Evolutionary conservation across 2,329 filamentous ascomycete species (phyloP), one percentile per base, ranked within the genome.

Genomic region (Cladophialophora yegresii): DNA sequence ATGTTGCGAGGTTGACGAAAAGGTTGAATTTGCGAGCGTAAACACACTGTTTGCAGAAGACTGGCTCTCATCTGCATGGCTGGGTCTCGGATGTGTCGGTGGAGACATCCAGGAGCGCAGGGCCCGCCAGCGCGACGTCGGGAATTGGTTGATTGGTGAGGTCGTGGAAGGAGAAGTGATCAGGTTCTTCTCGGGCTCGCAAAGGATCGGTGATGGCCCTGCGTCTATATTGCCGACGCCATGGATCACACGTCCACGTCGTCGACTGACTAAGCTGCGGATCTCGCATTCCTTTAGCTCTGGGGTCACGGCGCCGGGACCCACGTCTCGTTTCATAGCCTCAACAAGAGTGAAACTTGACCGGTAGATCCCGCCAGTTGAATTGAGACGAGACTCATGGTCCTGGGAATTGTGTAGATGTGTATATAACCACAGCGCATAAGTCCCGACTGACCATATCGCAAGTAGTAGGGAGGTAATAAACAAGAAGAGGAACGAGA

Each of bases 351-450:
- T 60, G 54, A 63, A 64, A 45, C 62, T 67, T 16, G 68, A 65
- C 23, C 75, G 55, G 45, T 76, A 68, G 61, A 73, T 72, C 40
- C 71, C 75, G 65, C 76, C 69, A 13, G 59, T 49, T 32, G 72
- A 75, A 22, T 57, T 10, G 5, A 20, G 50, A 16, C 54, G 33
- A 20, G 32, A 45, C 2, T 16, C 5, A 7, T 40, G n/a, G n/a
- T 55, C 28, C 22, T 30, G 30, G 6, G 30, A 59, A 0, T 73
- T 73, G 8, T 62, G 69, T 32, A 71, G 68, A 55, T 75, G 71
- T 5, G 75, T 71, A 36, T 77, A 72, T 30, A 75, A 70, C 76
- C 76, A 78, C 3, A 77, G 51, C 3, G 69, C 61, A 55, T 75
- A 77, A 70, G 77, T 76, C 40, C 68, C 71, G 0, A 73, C 6